These are phyloP conservation scores for Saturnispora besseyi DNA, from an alignment of 805 yeast genomes.

Conservation along the genomic window DNA sequence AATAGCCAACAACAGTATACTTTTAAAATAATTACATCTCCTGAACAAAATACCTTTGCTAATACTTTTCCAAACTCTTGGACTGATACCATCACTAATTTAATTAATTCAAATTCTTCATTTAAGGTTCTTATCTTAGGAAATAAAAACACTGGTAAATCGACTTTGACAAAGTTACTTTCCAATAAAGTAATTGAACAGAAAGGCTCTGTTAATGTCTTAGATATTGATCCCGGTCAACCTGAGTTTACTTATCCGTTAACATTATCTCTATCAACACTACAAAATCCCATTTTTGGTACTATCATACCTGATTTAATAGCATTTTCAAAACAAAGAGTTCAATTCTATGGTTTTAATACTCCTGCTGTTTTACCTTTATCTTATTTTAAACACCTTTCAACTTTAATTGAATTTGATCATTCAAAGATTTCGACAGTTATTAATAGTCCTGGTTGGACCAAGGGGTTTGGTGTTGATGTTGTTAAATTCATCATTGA, in stretches of 20 bases:
- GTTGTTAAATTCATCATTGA: constrained; percentile 43
- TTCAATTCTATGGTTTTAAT: constrained; percentile 47
- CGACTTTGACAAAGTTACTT: constrained; percentile 53
- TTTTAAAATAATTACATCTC: constrained; percentile 27
- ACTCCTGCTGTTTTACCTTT: constrained; percentile 63
- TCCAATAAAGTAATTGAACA: constrained; percentile 37
- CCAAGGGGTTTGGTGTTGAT: constrained; percentile 75
- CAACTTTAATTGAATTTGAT: constrained; percentile 29
- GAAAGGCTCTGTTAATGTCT: constrained; percentile 30
- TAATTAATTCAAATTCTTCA: constrained; percentile 9
- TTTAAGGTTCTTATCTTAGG: constrained; percentile 41
- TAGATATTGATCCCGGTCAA: constrained; percentile 89
- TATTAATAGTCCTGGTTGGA: constrained; percentile 86
- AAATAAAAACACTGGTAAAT: constrained; percentile 74
- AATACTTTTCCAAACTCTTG: constrained; percentile 22
- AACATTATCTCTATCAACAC: constrained; percentile 45
- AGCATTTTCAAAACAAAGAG: constrained; percentile 13
- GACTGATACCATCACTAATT: constrained; percentile 14
- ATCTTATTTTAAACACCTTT: constrained; percentile 38
- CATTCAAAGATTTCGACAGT: constrained; percentile 25
- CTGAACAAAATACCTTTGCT: constrained; percentile 22
- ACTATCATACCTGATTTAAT: constrained; percentile 21
- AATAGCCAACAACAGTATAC: constrained; percentile 21
- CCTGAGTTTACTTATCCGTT: constrained; percentile 71
- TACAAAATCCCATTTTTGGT: constrained; percentile 31